Percentiles rank a stretch among this genome's conserved stretches.
phyloP scores from a whole-genome alignment of 306 rosid species.

The Lathyrus tuberosus region DNA sequence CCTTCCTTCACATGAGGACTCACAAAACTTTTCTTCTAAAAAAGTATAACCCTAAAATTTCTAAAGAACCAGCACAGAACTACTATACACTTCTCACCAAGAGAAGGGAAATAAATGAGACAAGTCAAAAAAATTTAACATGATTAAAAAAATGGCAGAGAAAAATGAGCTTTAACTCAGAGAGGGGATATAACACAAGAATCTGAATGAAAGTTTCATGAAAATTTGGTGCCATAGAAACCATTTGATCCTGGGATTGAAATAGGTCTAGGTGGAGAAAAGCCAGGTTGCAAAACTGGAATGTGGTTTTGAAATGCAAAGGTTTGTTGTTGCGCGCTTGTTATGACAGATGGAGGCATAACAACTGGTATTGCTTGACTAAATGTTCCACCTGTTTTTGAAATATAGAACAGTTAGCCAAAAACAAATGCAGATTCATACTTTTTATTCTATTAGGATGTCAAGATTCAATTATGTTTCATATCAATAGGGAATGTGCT shows the following conservation, averaged over 20 bases:
- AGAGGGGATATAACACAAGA: constrained; percentile 25
- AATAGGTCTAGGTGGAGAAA: constrained; percentile 53
- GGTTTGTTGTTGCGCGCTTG: constrained; percentile 65
- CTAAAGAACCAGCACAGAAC: constrained; percentile 24
- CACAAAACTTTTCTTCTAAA: constrained; percentile 32
- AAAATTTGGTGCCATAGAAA: constrained; percentile 49
- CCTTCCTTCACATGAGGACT: constrained; percentile 13
- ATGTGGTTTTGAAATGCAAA: constrained; percentile 61
- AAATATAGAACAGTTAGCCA: constrained; percentile 19
- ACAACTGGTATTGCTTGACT: constrained; percentile 66
- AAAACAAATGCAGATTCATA: constrained; percentile 10
- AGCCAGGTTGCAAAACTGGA: constrained; percentile 64
- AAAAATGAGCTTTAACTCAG: constrained; percentile 11
- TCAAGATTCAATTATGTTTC: constrained; percentile 17
- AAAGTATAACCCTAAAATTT: constrained; percentile 29
- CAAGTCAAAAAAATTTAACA: constrained; percentile 42
- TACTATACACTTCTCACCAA: constrained; percentile 43
- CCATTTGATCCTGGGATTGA: constrained; percentile 64
- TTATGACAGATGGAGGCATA: constrained; percentile 58
- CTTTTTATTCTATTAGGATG: constrained; percentile 7
- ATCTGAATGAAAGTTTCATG: constrained; percentile 37
- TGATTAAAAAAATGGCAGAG: not conserved
- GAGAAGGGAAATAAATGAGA: constrained; percentile 18
- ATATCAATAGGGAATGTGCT: not conserved
- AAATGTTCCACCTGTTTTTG: constrained; percentile 56